Evolutionary conservation across 208 protist genomes (phyloP).

Genomic region (Leishmania lainsoni): DNA sequence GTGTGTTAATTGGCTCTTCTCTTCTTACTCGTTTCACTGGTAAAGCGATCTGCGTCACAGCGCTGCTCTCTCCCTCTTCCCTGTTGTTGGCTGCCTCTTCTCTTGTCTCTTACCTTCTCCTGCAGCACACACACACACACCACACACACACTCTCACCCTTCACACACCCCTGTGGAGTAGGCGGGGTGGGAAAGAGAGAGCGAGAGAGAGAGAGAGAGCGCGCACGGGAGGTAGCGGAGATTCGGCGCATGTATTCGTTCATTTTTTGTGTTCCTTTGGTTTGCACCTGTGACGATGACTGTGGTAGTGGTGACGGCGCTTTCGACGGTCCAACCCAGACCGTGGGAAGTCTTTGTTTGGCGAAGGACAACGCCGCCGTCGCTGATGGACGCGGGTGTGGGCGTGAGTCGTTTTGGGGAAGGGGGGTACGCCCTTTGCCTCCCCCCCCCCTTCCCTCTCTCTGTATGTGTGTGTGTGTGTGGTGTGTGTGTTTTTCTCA

Average conservation of each 20-base stretch:
- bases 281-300: neutral
- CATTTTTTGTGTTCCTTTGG: neutral
- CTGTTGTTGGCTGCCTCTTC: neutral
- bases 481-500: too few relatives aligned
- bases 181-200: neutral
- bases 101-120: constrained; percentile 1
- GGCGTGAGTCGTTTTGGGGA: too few relatives aligned
- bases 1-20: neutral
- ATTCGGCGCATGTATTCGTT: neutral
- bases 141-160: neutral
- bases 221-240: neutral
- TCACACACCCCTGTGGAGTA: neutral
- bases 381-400: neutral
- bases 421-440: too few relatives aligned
- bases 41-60: constrained; percentile 4
- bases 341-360: neutral
- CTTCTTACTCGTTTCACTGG: neutral
- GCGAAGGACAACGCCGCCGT: neutral
- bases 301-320: neutral
- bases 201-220: neutral
- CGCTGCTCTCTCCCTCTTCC: neutral
- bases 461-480: too few relatives aligned
- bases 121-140: neutral
- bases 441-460: neutral
- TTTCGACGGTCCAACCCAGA: neutral